These are phyloP conservation scores for Phialophora expanda DNA, from an alignment of 2,329 filamentous ascomycete genomes.

Conservation along the genomic window DNA sequence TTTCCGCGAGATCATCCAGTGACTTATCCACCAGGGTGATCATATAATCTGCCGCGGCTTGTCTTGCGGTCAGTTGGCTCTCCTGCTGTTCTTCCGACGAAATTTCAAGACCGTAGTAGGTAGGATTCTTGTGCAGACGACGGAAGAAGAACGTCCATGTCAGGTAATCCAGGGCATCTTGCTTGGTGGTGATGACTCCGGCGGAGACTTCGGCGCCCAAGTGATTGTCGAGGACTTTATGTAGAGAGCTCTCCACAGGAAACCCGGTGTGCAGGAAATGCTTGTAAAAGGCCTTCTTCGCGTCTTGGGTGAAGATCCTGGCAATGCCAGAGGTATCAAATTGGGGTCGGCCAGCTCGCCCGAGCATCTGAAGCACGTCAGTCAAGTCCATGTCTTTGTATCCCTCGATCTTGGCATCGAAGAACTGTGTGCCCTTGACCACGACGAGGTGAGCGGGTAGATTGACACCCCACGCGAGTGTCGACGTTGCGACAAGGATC, in stretches of 20 bases:
- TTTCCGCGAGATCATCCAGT: constrained; percentile 78
- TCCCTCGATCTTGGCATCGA: constrained; percentile 94
- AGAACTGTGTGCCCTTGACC: constrained; percentile 97
- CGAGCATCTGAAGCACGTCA: constrained; percentile 96
- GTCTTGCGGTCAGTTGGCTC: constrained; percentile 81
- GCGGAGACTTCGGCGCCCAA: constrained; percentile 92
- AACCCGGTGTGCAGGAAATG: constrained; percentile 98
- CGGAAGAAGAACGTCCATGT: constrained; percentile 99
- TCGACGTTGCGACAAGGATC: constrained; percentile 92
- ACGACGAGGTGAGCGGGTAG: constrained; percentile 95
- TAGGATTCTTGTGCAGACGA: constrained; percentile 94
- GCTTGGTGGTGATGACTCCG: constrained; percentile 89
- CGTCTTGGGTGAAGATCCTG: constrained; percentile 93
- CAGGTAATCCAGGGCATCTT: constrained; percentile 95
- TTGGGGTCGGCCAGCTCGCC: constrained; percentile 90
- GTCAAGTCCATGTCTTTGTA: constrained; percentile 99
- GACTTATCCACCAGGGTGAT: constrained; percentile 88
- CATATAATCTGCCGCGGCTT: constrained; percentile 92
- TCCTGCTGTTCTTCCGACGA: constrained; percentile 78
- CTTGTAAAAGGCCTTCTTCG: constrained; percentile 99
- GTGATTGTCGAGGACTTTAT: constrained; percentile 97
- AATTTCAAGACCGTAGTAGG: constrained; percentile 95
- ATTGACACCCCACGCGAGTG: constrained; percentile 97
- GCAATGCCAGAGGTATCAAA: constrained; percentile 97
- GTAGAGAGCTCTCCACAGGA: constrained; percentile 92